These are phyloP conservation scores for Botrytis medusae DNA, from an alignment of 2,329 filamentous ascomycete genomes.

Conservation along the genomic window DNA sequence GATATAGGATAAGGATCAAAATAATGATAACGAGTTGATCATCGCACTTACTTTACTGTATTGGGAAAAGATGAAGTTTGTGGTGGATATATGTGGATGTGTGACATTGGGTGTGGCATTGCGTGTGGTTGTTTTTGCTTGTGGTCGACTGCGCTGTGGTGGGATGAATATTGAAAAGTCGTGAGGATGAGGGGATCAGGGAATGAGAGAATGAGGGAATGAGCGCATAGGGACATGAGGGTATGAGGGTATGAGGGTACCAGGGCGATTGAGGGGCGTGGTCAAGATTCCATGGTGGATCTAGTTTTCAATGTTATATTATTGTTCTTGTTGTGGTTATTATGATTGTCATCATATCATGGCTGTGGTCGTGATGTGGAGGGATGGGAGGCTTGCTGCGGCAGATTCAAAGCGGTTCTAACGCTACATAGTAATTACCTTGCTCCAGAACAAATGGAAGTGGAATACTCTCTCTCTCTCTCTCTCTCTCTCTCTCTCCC, in stretches of 20 bases:
- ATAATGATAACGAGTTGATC: neutral
- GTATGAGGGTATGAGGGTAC: too few relatives aligned
- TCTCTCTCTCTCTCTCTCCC: neutral
- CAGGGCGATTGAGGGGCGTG: neutral
- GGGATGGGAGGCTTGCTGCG: neutral
- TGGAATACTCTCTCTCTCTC: neutral
- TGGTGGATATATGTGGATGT: neutral
- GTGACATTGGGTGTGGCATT: neutral
- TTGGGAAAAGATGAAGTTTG: slow-evolving; percentile 13
- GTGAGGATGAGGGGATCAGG: neutral
- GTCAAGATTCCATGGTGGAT: neutral
- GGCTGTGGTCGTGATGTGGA: neutral
- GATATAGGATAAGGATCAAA: neutral
- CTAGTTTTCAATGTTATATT: neutral
- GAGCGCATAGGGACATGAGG: neutral
- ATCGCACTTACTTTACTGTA: neutral
- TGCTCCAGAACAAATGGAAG: neutral
- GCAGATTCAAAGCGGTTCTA: neutral
- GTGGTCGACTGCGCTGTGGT: neutral
- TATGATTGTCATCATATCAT: neutral
- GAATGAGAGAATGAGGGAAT: neutral
- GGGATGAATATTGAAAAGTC: neutral
- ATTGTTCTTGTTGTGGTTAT: neutral
- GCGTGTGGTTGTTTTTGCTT: neutral
- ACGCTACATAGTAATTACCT: neutral